Percentiles rank a stretch among this genome's conserved stretches.
Evolutionary conservation across 495 filamentous ascomycete genomes (phyloP).

Genomic region (Hypoxylon trugodes): DNA sequence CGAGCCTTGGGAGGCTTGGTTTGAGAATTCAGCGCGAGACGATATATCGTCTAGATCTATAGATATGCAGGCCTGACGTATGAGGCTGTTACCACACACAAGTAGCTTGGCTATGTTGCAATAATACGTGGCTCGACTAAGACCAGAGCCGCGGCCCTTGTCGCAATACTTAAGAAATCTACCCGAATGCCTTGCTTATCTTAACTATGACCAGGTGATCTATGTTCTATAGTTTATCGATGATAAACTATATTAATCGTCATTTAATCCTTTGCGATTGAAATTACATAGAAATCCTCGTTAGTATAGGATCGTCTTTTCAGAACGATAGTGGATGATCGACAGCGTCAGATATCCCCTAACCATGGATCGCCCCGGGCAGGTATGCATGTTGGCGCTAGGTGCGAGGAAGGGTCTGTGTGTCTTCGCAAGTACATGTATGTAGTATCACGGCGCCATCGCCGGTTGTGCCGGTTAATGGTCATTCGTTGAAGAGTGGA

Average conservation of each 20-base stretch:
- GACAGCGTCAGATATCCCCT: constrained; percentile 14
- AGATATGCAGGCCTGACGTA: not conserved
- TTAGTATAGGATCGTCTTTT: not conserved
- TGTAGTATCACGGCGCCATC: constrained; percentile 7
- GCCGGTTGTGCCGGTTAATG: not conserved
- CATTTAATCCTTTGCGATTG: not conserved
- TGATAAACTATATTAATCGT: not conserved
- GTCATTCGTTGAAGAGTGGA: constrained; percentile 1
- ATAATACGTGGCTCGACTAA: no score
- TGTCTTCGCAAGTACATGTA: not conserved
- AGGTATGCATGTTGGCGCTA: constrained; percentile 9
- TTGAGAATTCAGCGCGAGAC: not conserved
- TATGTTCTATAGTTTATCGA: constrained; percentile 15
- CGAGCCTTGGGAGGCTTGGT: not conserved
- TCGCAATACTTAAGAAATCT: no score
- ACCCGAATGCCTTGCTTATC: no score
- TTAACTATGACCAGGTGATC: no score
- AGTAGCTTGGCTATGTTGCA: no score
- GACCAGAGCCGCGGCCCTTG: no score
- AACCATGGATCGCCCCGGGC: constrained; percentile 12
- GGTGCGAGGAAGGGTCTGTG: constrained; percentile 8
- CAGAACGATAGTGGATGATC: constrained; percentile 17
- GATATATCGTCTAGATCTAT: not conserved
- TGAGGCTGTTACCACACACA: no score
- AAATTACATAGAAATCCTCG: constrained; percentile 1